Conservation (phyloP, 306 rosid genomes). For the Gynostemma pentaphyllum region DNA sequence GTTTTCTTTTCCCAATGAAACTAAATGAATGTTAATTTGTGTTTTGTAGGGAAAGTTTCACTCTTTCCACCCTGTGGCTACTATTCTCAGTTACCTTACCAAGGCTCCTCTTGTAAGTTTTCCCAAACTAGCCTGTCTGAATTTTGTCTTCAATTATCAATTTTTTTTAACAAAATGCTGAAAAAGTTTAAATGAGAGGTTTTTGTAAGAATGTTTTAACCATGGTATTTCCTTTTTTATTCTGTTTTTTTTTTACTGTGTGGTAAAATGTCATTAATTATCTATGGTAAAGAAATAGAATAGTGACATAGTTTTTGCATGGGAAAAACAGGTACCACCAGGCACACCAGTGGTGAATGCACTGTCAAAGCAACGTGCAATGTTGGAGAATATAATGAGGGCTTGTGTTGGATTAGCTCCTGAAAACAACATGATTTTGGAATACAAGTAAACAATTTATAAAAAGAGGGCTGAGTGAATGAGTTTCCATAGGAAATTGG, state of each 20-base stretch:
- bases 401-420: conserved; percentile 99
- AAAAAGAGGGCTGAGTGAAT: too few relatives aligned
- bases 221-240: too few relatives aligned
- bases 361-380: conserved; percentile 90
- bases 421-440: conserved; percentile 94
- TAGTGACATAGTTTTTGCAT: too few relatives aligned
- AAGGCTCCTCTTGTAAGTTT: conserved; percentile 98
- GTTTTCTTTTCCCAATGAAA: too few relatives aligned
- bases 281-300: too few relatives aligned
- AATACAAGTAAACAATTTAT: conserved; percentile 63
- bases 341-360: conserved; percentile 99
- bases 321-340: conserved; percentile 75
- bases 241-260: too few relatives aligned
- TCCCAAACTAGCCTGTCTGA: too few relatives aligned
- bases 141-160: too few relatives aligned
- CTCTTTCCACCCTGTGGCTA: conserved; percentile 93
- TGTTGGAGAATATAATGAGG: conserved; percentile 93
- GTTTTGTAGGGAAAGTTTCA: conserved; percentile 69
- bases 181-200: too few relatives aligned
- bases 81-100: conserved; percentile 86
- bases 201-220: too few relatives aligned
- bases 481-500: background rate
- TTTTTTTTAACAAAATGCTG: too few relatives aligned
- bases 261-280: too few relatives aligned
- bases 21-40: background rate